Percentiles rank a stretch among this genome's conserved stretches.
These are phyloP conservation scores for Aspergillus affinis DNA, from an alignment of 495 filamentous ascomycete genomes.

Conservation along the genomic window DNA sequence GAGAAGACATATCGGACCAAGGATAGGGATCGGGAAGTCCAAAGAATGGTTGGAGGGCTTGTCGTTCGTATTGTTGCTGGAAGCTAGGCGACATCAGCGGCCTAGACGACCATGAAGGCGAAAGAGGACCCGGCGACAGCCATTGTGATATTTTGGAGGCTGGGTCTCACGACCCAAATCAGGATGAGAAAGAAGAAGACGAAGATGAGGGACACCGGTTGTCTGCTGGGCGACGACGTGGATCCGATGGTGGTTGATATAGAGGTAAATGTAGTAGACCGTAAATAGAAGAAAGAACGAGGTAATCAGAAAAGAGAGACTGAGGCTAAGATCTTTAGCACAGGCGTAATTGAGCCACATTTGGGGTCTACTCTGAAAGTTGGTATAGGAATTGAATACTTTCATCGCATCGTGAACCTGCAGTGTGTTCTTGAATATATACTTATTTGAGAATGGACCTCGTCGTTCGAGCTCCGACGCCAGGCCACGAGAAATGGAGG, in stretches of 20 bases:
- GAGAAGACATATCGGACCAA: not conserved
- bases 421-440: too few relatives aligned
- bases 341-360: not conserved
- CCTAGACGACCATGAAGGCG: not conserved
- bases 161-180: not conserved
- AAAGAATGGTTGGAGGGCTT: not conserved
- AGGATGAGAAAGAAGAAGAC: not conserved
- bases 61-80: not conserved
- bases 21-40: not conserved
- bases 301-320: too few relatives aligned
- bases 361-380: not conserved
- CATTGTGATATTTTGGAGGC: not conserved
- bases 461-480: too few relatives aligned
- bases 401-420: too few relatives aligned
- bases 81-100: not conserved
- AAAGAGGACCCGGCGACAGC: not conserved
- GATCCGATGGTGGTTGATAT: not conserved
- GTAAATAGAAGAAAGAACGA: not conserved
- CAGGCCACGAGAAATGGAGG: not conserved
- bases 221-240: not conserved
- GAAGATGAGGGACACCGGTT: not conserved
- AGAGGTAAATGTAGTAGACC: not conserved
- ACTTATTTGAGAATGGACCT: too few relatives aligned
- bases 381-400: too few relatives aligned
- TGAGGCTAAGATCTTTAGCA: not conserved